Percentiles rank a stretch among this genome's conserved stretches.
Evolutionary conservation across 2,329 filamentous ascomycete species (phyloP).

Genomic region (Sordariomycetes sp.): DNA sequence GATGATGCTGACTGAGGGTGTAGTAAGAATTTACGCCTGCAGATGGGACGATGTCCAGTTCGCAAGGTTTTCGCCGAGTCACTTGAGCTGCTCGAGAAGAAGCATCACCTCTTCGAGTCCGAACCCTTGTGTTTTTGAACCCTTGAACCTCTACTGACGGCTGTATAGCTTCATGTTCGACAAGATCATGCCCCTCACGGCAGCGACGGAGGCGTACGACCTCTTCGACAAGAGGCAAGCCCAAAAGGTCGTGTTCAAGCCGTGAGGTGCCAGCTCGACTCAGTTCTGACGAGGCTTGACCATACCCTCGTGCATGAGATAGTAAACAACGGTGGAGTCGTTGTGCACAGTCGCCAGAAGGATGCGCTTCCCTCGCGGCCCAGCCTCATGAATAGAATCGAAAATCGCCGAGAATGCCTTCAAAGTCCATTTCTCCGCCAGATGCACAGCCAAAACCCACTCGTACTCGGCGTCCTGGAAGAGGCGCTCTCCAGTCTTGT

Average conservation of each 20-base stretch:
- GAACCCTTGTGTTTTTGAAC: constrained; percentile 14
- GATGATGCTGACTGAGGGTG: too few species aligned
- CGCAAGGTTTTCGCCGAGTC: constrained; percentile 51
- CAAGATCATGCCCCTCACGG: constrained; percentile 60
- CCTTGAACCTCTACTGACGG: constrained; percentile 7
- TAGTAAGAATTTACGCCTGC: constrained; percentile 62
- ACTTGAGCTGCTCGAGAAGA: constrained; percentile 54
- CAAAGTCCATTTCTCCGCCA: constrained; percentile 65
- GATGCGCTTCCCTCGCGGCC: constrained; percentile 53
- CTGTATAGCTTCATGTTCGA: constrained; percentile 64
- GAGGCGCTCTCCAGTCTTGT: constrained; percentile 33
- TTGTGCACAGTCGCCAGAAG: constrained; percentile 68
- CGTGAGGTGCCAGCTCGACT: constrained; percentile 16
- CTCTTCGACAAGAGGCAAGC: constrained; percentile 65
- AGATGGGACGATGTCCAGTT: constrained; percentile 72
- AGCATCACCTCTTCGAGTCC: constrained; percentile 58
- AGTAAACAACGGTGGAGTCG: constrained; percentile 79
- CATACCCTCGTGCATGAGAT: constrained; percentile 77
- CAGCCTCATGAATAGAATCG: constrained; percentile 44
- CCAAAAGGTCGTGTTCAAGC: constrained; percentile 64
- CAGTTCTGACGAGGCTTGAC: constrained; percentile 80
- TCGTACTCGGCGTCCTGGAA: constrained; percentile 50
- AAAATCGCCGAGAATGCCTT: constrained; percentile 59
- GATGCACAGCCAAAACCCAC: constrained; percentile 68
- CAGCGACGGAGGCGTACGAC: constrained; percentile 60